Conservation (phyloP, 2,329 filamentous ascomycete species). For the Neopestalotiopsis sp. region DNA sequence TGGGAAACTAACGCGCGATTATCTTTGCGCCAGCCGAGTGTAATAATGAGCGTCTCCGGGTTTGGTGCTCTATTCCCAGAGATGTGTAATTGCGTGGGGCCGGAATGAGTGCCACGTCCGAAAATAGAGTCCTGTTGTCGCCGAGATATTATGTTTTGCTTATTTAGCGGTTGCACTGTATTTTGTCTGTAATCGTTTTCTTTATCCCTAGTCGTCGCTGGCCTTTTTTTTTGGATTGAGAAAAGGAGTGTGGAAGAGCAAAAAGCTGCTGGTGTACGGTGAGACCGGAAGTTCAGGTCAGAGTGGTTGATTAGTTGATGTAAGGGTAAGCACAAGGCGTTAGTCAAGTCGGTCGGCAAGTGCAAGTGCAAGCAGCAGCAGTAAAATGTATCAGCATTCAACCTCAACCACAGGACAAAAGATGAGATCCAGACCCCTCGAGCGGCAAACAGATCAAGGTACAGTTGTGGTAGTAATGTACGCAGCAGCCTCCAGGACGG, state of each 20-base stretch:
- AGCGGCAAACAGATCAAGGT: constrained; percentile 4
- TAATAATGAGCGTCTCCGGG: constrained; percentile 33
- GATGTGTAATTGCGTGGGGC: constrained; percentile 15
- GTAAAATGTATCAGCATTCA: background rate
- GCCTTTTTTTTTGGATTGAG: constrained; percentile 13
- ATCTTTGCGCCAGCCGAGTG: constrained; percentile 43
- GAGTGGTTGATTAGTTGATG: constrained; percentile 10
- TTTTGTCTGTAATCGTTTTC: background rate
- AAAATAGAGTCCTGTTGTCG: background rate
- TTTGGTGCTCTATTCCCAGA: constrained; percentile 16
- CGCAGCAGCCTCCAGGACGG: constrained; percentile 16
- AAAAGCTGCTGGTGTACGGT: constrained; percentile 2
- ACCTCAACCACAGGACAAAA: background rate
- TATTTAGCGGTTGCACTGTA: background rate
- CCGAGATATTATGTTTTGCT: background rate
- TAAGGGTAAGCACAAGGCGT: constrained; percentile 12
- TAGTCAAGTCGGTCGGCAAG: background rate
- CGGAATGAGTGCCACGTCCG: background rate
- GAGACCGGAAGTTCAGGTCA: constrained; percentile 11
- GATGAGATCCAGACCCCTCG: background rate
- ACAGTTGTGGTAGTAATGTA: background rate
- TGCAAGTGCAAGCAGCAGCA: background rate
- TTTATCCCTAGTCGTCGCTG: constrained; percentile 2
- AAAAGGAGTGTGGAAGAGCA: constrained; percentile 4
- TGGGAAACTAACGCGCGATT: constrained; percentile 52